These are phyloP conservation scores for Didymella exigua DNA, from an alignment of 2,329 filamentous ascomycete species.

Conservation along the genomic window DNA sequence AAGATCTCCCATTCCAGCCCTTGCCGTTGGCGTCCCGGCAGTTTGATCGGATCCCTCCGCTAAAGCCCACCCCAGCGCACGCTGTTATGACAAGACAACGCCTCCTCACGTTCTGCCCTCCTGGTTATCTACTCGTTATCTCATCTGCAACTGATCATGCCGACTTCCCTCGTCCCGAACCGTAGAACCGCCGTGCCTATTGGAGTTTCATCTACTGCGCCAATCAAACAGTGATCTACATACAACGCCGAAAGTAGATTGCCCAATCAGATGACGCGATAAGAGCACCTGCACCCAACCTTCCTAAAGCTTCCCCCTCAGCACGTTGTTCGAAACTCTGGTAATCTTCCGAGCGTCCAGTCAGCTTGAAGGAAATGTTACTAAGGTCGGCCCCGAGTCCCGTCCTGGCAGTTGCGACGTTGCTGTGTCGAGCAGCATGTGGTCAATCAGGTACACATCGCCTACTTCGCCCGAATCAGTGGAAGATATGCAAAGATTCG, in stretches of 20 bases:
- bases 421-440: slow-evolving; percentile 5
- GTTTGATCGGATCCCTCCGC: slow-evolving; percentile 8
- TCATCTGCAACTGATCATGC: slow-evolving; percentile 14
- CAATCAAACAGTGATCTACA: slow-evolving; percentile 36
- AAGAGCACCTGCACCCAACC: slow-evolving; percentile 33
- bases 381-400: slow-evolving; percentile 37
- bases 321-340: slow-evolving; percentile 20
- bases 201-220: slow-evolving; percentile 25
- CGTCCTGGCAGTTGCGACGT: slow-evolving; percentile 35
- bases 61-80: background rate
- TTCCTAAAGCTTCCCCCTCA: slow-evolving; percentile 13
- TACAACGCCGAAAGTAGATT: slow-evolving; percentile 14
- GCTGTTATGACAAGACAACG: background rate
- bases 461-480: slow-evolving; percentile 18
- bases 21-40: background rate
- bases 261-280: slow-evolving; percentile 38
- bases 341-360: slow-evolving; percentile 28
- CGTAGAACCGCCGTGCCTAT: slow-evolving; percentile 23
- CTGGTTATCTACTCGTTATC: slow-evolving; percentile 30
- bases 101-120: slow-evolving; percentile 28
- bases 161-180: slow-evolving; percentile 25
- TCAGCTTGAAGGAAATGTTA: slow-evolving; percentile 24
- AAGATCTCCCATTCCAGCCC: slow-evolving; percentile 6
- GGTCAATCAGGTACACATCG: slow-evolving; percentile 31
- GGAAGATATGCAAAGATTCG: slow-evolving; percentile 24